Conservation (phyloP, 2,329 filamentous ascomycete species). For the Penicillium sp. region DNA sequence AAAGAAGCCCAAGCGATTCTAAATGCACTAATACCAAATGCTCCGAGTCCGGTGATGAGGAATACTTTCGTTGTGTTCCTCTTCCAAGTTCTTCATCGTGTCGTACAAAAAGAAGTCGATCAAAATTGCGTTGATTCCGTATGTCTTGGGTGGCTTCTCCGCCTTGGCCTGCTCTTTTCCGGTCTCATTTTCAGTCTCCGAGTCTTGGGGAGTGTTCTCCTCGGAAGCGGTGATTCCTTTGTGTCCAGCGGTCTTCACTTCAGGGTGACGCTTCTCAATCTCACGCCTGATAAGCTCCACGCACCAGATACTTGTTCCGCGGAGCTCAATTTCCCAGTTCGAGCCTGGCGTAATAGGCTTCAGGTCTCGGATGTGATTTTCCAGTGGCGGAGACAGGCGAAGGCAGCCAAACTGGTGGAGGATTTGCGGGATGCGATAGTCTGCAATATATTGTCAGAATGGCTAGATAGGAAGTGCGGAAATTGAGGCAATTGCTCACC, state of each 20-base stretch:
- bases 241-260: conserved; percentile 51
- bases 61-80: conserved; percentile 57
- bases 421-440: conserved; percentile 96
- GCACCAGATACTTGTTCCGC: conserved; percentile 95
- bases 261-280: conserved; percentile 74
- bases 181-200: conserved; percentile 11
- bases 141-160: conserved; percentile 26
- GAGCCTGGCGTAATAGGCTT: conserved; percentile 72
- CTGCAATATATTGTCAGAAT: conserved; percentile 43
- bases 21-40: conserved; percentile 77
- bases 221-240: conserved; percentile 1
- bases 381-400: conserved; percentile 79
- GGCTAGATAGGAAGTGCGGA: neutral
- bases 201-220: neutral
- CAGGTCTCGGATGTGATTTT: conserved; percentile 68
- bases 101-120: conserved; percentile 99
- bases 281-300: conserved; percentile 85
- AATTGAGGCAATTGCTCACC: conserved; percentile 42
- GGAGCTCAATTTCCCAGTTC: conserved; percentile 82
- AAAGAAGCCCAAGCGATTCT: neutral
- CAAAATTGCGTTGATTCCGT: conserved; percentile 77
- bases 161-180: conserved; percentile 10
- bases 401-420: conserved; percentile 81
- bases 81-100: conserved; percentile 83
- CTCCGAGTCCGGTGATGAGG: conserved; percentile 89